A percentile compares a stretch with the other conserved stretches of the same genome.
These are phyloP conservation scores for Diutina neorugosa DNA, from an alignment of 1,139 yeast genomes.

Conservation along the genomic window DNA sequence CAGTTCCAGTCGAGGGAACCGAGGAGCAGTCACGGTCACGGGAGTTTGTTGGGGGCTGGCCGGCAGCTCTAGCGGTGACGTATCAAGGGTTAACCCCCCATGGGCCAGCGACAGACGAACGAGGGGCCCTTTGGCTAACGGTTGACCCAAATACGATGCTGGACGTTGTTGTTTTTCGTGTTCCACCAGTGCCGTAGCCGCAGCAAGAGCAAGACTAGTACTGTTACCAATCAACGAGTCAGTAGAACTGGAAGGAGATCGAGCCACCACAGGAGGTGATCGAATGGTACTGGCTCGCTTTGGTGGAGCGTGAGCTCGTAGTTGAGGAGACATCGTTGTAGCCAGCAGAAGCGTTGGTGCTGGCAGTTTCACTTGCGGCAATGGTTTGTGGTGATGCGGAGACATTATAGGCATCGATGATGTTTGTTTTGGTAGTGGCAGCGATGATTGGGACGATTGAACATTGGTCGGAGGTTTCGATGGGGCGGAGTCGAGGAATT, in stretches of 20 bases:
- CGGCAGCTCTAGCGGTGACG: background rate
- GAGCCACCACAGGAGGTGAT: background rate
- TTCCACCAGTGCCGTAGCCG: background rate
- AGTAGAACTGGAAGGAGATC: background rate
- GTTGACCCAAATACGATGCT: background rate
- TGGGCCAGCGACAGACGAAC: background rate
- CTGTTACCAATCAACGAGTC: background rate
- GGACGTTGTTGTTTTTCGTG: background rate
- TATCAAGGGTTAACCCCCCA: background rate
- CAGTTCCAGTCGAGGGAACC: background rate
- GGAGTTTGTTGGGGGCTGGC: background rate
- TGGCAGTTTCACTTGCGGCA: background rate
- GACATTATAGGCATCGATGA: background rate
- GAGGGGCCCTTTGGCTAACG: background rate
- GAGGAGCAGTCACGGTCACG: background rate
- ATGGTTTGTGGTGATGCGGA: background rate
- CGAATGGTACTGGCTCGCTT: background rate
- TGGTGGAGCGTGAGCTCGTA: background rate
- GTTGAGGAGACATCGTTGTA: background rate
- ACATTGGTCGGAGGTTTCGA: too few species aligned
- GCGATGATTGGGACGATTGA: background rate
- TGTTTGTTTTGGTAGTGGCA: background rate
- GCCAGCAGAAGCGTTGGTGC: background rate
- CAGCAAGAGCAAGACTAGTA: background rate
- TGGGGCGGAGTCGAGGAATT: too few species aligned